These are phyloP conservation scores for Fusarium ramigenum DNA, from an alignment of 2,329 filamentous ascomycete genomes.

Conservation along the genomic window DNA sequence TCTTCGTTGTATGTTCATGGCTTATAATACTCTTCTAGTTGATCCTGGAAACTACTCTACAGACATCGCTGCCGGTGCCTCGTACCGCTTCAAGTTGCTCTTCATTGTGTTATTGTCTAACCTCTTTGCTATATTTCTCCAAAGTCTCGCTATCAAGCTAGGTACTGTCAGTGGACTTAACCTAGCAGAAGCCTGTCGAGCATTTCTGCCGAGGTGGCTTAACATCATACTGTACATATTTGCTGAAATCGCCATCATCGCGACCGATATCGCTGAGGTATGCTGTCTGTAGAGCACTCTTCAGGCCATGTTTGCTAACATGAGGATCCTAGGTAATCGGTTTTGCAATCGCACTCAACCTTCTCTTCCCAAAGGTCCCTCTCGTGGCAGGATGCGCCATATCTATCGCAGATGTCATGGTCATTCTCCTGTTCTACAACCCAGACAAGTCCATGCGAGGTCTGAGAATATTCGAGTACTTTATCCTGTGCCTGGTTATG, in stretches of 20 bases:
- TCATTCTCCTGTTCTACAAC: conserved; percentile 73
- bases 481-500: conserved; percentile 71
- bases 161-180: conserved; percentile 75
- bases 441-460: conserved; percentile 67
- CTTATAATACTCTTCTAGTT: neutral
- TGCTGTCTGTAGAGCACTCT: no score
- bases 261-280: conserved; percentile 73
- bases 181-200: conserved; percentile 72
- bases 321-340: conserved; percentile 60
- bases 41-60: conserved; percentile 13
- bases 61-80: conserved; percentile 1
- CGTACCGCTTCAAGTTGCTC: conserved; percentile 2
- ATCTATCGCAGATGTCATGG: conserved; percentile 73
- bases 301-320: no score
- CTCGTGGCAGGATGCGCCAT: conserved; percentile 75
- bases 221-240: conserved; percentile 69
- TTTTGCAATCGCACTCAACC: conserved; percentile 74
- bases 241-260: conserved; percentile 74
- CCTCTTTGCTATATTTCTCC: conserved; percentile 75
- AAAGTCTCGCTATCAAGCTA: conserved; percentile 74
- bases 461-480: conserved; percentile 67
- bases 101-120: conserved; percentile 44
- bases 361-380: conserved; percentile 70
- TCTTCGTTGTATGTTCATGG: neutral
- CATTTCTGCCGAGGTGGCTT: conserved; percentile 72